Conservation (phyloP, 108 stramenopile species). For the Parmales sp. region DNA sequence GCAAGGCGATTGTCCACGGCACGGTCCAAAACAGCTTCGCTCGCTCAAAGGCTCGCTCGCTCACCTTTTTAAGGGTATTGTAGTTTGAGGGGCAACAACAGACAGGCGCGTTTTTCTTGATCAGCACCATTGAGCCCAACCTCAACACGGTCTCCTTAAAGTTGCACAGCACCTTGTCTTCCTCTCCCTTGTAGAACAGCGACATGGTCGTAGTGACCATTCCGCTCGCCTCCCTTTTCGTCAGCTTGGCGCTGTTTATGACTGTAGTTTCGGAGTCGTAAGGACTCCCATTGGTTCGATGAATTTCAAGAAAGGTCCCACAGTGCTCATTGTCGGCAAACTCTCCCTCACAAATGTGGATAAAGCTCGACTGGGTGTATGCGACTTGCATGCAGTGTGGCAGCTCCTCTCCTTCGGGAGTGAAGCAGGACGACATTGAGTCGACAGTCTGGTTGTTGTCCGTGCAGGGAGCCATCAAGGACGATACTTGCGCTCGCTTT, state of each 20-base stretch:
- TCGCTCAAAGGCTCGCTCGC: too few species aligned
- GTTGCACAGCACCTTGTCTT: conserved; percentile 30
- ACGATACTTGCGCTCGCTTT: conserved; percentile 19
- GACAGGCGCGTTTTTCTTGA: not conserved
- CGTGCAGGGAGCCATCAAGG: conserved; percentile 31
- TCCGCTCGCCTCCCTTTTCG: conserved; percentile 19
- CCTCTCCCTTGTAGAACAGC: conserved; percentile 25
- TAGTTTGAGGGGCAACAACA: conserved; percentile 14
- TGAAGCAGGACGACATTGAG: conserved; percentile 30
- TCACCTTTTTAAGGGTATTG: not conserved
- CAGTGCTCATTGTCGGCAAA: conserved; percentile 32
- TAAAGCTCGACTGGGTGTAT: conserved; percentile 35
- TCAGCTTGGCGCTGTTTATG: conserved; percentile 28
- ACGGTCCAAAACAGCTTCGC: too few species aligned
- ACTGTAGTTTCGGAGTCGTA: conserved; percentile 33
- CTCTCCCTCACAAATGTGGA: conserved; percentile 29
- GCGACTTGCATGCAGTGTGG: conserved; percentile 40
- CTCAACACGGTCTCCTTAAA: conserved; percentile 29
- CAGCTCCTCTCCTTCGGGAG: conserved; percentile 16
- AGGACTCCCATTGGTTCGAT: conserved; percentile 25
- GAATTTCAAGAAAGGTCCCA: conserved; percentile 46
- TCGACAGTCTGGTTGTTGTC: conserved; percentile 48
- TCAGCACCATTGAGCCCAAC: conserved; percentile 9
- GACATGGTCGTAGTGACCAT: conserved; percentile 34
- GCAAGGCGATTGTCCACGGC: too few species aligned